Evolutionary conservation across 1,139 yeast species (phyloP).

Genomic region (Kodamaea fungicola): DNA sequence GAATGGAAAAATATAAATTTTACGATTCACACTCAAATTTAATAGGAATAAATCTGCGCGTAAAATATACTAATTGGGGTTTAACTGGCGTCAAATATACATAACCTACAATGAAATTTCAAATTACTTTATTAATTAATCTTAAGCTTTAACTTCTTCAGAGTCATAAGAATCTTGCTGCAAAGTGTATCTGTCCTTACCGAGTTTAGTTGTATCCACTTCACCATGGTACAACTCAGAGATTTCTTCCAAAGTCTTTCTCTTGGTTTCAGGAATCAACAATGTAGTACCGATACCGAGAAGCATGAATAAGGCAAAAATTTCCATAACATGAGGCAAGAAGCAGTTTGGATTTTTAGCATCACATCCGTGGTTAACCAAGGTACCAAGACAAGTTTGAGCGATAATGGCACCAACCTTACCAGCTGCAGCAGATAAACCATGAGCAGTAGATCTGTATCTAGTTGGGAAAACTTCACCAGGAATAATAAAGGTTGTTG

Average conservation of each 20-base stretch:
- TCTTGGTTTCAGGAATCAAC: constrained; percentile 83
- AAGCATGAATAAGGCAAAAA: constrained; percentile 88
- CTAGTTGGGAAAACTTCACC: constrained; percentile 98
- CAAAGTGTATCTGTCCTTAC: constrained; percentile 14
- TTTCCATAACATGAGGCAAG: constrained; percentile 89
- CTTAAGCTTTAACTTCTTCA: constrained; percentile 1
- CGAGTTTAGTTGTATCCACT: constrained; percentile 43
- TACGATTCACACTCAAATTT: not conserved
- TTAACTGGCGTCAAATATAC: not conserved
- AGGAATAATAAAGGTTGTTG: constrained; percentile 92
- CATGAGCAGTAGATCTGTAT: constrained; percentile 97
- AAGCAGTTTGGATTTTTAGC: constrained; percentile 60
- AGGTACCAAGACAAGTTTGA: constrained; percentile 84
- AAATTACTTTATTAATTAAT: not conserved
- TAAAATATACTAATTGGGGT: not conserved
- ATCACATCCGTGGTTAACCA: constrained; percentile 73
- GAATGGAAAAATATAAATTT: not conserved
- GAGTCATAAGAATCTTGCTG: constrained; percentile 6
- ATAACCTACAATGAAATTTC: not conserved
- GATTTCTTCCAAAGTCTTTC: constrained; percentile 81
- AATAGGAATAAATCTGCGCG: not conserved
- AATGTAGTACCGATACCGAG: constrained; percentile 63
- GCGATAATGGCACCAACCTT: constrained; percentile 97
- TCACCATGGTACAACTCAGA: constrained; percentile 78
- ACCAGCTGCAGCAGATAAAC: constrained; percentile 94